These are phyloP conservation scores for Erucastrum elatum DNA, from an alignment of 345 rosid genomes.

Conservation along the genomic window DNA sequence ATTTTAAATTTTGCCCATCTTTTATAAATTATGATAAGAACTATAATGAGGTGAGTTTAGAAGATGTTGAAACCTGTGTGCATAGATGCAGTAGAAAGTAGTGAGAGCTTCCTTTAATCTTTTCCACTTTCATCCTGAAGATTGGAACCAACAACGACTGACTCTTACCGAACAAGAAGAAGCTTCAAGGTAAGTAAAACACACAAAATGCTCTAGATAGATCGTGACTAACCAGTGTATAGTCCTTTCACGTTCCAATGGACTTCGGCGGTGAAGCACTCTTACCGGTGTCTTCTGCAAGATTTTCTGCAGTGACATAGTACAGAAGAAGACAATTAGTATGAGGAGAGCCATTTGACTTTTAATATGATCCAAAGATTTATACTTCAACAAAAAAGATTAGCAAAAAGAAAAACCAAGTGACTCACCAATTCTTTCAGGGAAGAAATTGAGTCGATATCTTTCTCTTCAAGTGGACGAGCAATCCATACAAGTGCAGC, in stretches of 20 bases:
- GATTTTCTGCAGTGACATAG: constrained; percentile 51
- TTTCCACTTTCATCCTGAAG: constrained; percentile 86
- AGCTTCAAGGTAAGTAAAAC: constrained; percentile 8
- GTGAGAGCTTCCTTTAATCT: constrained; percentile 63
- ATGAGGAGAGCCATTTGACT: not conserved
- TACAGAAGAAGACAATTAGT: not conserved
- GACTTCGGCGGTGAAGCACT: constrained; percentile 98
- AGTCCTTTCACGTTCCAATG: constrained; percentile 74
- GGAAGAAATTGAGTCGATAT: constrained; percentile 53
- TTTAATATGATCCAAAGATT: not conserved
- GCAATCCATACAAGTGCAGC: constrained; percentile 94
- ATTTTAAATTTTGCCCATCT: not conserved
- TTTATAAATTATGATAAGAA: not conserved
- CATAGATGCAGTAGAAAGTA: constrained; percentile 91
- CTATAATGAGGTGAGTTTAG: not conserved
- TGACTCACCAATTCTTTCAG: constrained; percentile 63
- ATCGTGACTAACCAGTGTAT: constrained; percentile 66
- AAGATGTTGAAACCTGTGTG: constrained; percentile 65
- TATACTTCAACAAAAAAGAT: not conserved
- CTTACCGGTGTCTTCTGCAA: constrained; percentile 87
- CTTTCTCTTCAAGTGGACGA: constrained; percentile 77
- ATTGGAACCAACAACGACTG: constrained; percentile 9
- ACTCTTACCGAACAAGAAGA: constrained; percentile 14
- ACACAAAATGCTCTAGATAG: not conserved
- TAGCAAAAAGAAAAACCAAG: constrained; percentile 7